Conservation (phyloP, 257 asterid genomes). For the Thymus mandschuricus region DNA sequence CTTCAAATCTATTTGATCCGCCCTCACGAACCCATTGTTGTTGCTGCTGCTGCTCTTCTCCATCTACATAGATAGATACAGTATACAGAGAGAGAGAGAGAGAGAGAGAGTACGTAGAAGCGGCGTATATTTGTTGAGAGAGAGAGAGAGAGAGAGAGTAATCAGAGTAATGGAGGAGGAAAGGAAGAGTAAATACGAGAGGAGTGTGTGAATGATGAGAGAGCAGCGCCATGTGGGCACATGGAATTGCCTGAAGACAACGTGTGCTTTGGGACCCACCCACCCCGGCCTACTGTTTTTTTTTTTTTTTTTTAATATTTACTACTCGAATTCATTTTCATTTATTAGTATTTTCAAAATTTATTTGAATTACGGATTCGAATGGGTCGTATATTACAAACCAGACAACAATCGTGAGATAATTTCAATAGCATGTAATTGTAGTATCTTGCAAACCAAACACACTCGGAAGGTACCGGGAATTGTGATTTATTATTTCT, state of each 20-base stretch:
- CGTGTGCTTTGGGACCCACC: slow-evolving; percentile 54
- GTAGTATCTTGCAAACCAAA: too few species aligned
- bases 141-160: background rate
- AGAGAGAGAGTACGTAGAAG: background rate
- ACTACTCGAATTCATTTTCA: too few species aligned
- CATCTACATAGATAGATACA: slow-evolving; percentile 35
- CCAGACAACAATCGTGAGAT: too few species aligned
- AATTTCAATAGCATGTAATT: too few species aligned
- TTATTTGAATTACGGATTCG: too few species aligned
- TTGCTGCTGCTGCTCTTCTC: slow-evolving; percentile 52
- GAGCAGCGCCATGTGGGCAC: slow-evolving; percentile 86
- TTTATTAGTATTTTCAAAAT: too few species aligned
- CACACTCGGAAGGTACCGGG: too few species aligned
- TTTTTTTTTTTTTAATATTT: background rate
- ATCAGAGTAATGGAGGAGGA: slow-evolving; percentile 7
- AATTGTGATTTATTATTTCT: background rate
- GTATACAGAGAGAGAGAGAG: background rate
- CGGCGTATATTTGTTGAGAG: background rate
- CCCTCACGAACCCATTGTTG: slow-evolving; percentile 70
- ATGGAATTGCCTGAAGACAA: slow-evolving; percentile 63
- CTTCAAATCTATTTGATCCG: slow-evolving; percentile 90
- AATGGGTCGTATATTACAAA: too few species aligned
- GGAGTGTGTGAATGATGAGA: slow-evolving; percentile 33
- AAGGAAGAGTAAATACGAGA: slow-evolving; percentile 1
- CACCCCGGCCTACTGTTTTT: background rate